Percentiles rank a stretch among this genome's conserved stretches.
Conservation (phyloP, 805 yeast genomes). For the Maudiozyma bulderi region DNA sequence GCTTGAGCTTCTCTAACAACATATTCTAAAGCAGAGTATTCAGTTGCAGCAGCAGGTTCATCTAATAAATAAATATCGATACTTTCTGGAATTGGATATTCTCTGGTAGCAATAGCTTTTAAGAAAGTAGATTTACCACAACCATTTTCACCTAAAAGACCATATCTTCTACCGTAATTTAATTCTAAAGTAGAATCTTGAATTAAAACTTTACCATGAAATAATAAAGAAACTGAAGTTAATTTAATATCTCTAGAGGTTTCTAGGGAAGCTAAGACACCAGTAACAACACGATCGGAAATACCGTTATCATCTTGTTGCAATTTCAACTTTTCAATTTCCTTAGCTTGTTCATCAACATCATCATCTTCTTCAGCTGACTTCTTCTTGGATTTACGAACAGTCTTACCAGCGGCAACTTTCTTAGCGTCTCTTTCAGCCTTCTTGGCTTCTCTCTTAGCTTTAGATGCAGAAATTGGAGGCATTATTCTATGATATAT, state of each 20-base stretch:
- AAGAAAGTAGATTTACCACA: slow-evolving; percentile 96
- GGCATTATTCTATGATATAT: slow-evolving; percentile 20
- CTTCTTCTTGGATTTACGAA: slow-evolving; percentile 34
- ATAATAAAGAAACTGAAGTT: slow-evolving; percentile 79
- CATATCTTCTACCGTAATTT: slow-evolving; percentile 96
- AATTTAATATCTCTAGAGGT: slow-evolving; percentile 93
- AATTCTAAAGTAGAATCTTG: slow-evolving; percentile 89
- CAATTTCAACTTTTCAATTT: slow-evolving; percentile 75
- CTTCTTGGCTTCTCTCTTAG: slow-evolving; percentile 91
- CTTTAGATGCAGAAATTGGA: slow-evolving; percentile 80
- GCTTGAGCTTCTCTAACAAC: slow-evolving; percentile 94
- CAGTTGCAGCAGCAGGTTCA: slow-evolving; percentile 96
- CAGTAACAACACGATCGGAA: slow-evolving; percentile 95
- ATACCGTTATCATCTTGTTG: slow-evolving; percentile 91
- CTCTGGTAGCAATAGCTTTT: slow-evolving; percentile 90
- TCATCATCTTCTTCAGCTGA: slow-evolving; percentile 38
- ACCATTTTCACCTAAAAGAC: slow-evolving; percentile 95
- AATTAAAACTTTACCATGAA: slow-evolving; percentile 94
- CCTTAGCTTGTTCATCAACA: slow-evolving; percentile 56
- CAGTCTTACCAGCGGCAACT: slow-evolving; percentile 64
- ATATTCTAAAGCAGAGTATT: slow-evolving; percentile 84
- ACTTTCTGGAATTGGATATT: slow-evolving; percentile 86
- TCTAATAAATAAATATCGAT: slow-evolving; percentile 89
- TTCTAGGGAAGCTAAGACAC: slow-evolving; percentile 80
- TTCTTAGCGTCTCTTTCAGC: slow-evolving; percentile 98